Base-by-base conservation (phyloP, 768 basidiomycete genomes). In the Tulasnella sp. region DNA sequence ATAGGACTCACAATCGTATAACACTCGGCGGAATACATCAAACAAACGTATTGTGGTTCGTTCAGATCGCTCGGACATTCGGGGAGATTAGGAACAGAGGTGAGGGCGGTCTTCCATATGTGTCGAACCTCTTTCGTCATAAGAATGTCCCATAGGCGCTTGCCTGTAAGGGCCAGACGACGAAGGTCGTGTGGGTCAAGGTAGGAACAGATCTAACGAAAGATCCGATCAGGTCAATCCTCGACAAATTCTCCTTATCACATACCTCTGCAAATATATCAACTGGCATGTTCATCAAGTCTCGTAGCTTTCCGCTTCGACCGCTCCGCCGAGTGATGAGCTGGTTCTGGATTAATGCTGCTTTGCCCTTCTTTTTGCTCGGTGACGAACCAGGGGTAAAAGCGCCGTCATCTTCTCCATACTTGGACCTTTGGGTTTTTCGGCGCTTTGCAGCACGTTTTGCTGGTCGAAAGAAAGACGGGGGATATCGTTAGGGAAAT, bases 241-340 rank as follows among this genome's bases (percentile, higher is more conserved):
- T 0, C 29, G 13, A 42, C 26, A 9, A 32, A 1, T n/a, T 15
- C 20, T 6, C 23, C n/a, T 11, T 1, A 23, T 37, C 16, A 39
- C 79, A 29, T 51, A 80, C 79, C 35, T 79, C 78, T 3, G 57
- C 48, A 35, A 80, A 80, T 4, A 80, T 75, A 57, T 80, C 79
- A 26, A 80, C 32, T 6, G 79, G 79, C 72, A 80, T 74, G 15
- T 79, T 74, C 79, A 80, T 79, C n/a, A 80, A 20, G 39, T 74
- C 69, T 7, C 35, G 55, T 15, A 80, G 79, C 42, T 72, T 78
- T n/a, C 79, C 79, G 11, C 61, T 29, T 67, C 26, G 35, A 15
- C 29, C 26, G 29, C 61, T 32, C 3, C 61, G 61, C 26, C 32
- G 26, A 67, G 61, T 67, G 61, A 67, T 67, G 29, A 67, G 61